These are phyloP conservation scores for Primulina huaijiensis DNA, from an alignment of 257 asterid species.

Conservation along the genomic window DNA sequence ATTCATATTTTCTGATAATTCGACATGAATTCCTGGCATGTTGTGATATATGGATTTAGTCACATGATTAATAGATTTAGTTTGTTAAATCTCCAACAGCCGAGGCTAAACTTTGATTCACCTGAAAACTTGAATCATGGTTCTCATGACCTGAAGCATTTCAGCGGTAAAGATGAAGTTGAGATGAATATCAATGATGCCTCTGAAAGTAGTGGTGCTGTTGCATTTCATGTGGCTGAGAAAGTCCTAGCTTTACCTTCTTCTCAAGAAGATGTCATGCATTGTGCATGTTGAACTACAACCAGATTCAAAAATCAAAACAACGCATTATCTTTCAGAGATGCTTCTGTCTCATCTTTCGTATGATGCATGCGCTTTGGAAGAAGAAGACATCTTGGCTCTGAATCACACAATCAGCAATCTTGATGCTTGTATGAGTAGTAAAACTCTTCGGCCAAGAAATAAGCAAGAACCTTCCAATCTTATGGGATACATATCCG, in stretches of 20 bases:
- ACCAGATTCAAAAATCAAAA: constrained; percentile 41
- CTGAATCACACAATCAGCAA: constrained; percentile 48
- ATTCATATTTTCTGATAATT: too few relatives aligned
- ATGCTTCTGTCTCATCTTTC: constrained; percentile 48
- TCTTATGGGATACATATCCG: constrained; percentile 33
- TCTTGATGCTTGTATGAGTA: constrained; percentile 51
- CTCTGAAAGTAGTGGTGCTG: constrained; percentile 49
- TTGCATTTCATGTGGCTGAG: constrained; percentile 83
- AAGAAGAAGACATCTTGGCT: constrained; percentile 43
- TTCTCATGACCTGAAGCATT: constrained; percentile 29
- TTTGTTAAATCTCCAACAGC: too few relatives aligned
- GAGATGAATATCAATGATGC: constrained; percentile 41
- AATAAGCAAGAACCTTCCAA: constrained; percentile 26
- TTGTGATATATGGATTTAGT: too few relatives aligned
- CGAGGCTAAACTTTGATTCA: constrained; percentile 30
- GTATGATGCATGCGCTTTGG: constrained; percentile 39
- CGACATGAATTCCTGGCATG: too few relatives aligned
- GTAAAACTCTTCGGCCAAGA: constrained; percentile 30
- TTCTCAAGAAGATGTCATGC: constrained; percentile 63
- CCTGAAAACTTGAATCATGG: constrained; percentile 29
- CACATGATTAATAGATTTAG: too few relatives aligned
- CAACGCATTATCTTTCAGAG: constrained; percentile 59
- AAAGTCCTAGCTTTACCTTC: constrained; percentile 71
- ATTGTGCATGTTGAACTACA: constrained; percentile 30
- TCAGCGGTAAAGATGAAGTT: constrained; percentile 35